phyloP scores from a whole-genome alignment of 2,329 filamentous ascomycete genomes.

The Ilyonectria mors-panacis region DNA sequence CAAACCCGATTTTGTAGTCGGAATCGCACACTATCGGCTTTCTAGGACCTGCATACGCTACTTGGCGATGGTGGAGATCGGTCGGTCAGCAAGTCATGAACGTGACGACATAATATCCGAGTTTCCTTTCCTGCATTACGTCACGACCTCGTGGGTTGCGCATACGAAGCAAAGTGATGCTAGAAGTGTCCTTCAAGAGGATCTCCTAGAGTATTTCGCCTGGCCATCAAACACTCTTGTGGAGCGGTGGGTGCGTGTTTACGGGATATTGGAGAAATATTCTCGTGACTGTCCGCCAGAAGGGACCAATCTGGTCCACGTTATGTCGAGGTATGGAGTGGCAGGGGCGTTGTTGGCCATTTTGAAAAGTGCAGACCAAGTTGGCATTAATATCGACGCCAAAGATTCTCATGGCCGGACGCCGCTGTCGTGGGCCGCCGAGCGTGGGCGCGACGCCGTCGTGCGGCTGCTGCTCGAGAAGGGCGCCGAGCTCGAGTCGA shows the following conservation, averaged over 20 bases:
- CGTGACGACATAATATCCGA: no score
- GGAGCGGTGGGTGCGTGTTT: neutral
- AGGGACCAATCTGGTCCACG: neutral
- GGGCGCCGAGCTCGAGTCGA: no score
- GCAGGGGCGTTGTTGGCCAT: neutral
- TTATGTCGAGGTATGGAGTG: neutral
- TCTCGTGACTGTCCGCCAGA: neutral
- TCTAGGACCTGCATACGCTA: neutral
- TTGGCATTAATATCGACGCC: neutral
- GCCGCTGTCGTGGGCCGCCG: no score
- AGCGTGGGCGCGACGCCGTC: no score
- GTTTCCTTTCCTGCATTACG: neutral
- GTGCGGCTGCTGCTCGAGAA: no score
- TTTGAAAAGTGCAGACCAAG: neutral
- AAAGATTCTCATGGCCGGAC: neutral
- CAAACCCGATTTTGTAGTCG: neutral
- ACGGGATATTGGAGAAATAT: neutral
- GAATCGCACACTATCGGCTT: neutral
- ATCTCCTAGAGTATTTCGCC: neutral
- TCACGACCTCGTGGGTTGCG: neutral
- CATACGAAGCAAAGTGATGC: neutral
- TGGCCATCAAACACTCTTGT: neutral
- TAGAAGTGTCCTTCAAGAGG: neutral
- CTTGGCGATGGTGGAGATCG: no score
- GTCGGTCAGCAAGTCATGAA: no score